Evolutionary conservation across 2,329 filamentous ascomycete species (phyloP).

Genomic region (Aspergillus fijiensis): DNA sequence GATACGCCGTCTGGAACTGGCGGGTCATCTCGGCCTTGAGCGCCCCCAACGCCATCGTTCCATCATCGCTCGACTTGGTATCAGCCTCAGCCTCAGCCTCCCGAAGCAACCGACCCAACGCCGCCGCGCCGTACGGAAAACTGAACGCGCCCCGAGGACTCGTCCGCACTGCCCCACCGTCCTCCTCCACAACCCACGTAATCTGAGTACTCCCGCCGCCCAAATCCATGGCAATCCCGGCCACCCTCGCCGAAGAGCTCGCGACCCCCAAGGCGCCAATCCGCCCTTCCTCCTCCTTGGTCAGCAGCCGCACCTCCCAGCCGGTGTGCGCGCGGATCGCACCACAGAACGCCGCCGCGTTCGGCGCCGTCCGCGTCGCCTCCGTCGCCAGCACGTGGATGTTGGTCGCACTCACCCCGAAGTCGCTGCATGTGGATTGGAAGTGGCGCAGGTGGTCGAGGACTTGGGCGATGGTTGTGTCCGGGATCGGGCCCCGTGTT

Average conservation of each 20-base stretch:
- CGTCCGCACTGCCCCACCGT: conserved; percentile 51
- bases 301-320: conserved; percentile 69
- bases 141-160: conserved; percentile 60
- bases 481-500: conserved; percentile 54
- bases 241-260: conserved; percentile 68
- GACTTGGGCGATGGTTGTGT: conserved; percentile 64
- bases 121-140: conserved; percentile 69
- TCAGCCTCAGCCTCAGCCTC: conserved; percentile 35
- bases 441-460: conserved; percentile 68
- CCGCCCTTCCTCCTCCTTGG: conserved; percentile 77
- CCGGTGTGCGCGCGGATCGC: conserved; percentile 64
- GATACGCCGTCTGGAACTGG: conserved; percentile 62
- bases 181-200: conserved; percentile 64
- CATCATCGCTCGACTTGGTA: conserved; percentile 42
- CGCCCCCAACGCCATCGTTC: conserved; percentile 40
- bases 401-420: conserved; percentile 62
- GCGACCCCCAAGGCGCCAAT: conserved; percentile 82
- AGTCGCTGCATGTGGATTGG: conserved; percentile 66
- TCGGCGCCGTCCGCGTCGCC: conserved; percentile 77
- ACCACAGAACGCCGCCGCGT: conserved; percentile 66
- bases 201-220: conserved; percentile 74
- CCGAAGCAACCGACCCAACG: conserved; percentile 56
- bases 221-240: conserved; percentile 81
- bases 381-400: conserved; percentile 82
- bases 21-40: conserved; percentile 57